Evolutionary conservation across 768 basidiomycete genomes (phyloP).

Genomic region (Mycena kentingensis): DNA sequence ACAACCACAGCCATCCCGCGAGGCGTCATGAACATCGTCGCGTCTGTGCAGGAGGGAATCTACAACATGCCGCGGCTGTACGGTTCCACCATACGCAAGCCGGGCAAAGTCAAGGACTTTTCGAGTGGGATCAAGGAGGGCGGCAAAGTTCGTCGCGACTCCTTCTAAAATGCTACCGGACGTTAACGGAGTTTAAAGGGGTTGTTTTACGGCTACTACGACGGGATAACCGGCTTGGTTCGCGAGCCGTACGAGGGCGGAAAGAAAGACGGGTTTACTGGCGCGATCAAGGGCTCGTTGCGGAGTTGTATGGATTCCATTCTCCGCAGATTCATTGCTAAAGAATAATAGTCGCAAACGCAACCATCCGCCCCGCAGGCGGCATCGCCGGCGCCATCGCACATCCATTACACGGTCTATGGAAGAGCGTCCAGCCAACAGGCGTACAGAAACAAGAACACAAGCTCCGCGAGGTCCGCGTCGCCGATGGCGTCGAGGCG

Average conservation of each 20-base stretch:
- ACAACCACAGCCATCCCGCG: slow-evolving; percentile 50
- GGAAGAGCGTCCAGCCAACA: slow-evolving; percentile 37
- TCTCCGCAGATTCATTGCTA: neutral
- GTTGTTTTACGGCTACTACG: slow-evolving; percentile 38
- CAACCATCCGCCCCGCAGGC: slow-evolving; percentile 34
- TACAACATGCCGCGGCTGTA: slow-evolving; percentile 43
- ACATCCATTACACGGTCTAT: slow-evolving; percentile 39
- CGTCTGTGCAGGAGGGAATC: slow-evolving; percentile 47
- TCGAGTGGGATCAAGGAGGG: slow-evolving; percentile 48
- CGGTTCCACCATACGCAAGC: slow-evolving; percentile 43
- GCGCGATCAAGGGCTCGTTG: slow-evolving; percentile 38
- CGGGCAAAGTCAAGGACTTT: slow-evolving; percentile 46
- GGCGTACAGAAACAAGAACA: slow-evolving; percentile 34
- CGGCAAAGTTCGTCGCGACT: slow-evolving; percentile 39
- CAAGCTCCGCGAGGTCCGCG: slow-evolving; percentile 38
- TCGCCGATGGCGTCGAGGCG: slow-evolving; percentile 42
- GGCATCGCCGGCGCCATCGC: slow-evolving; percentile 39
- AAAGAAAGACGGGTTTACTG: slow-evolving; percentile 37
- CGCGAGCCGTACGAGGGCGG: slow-evolving; percentile 36
- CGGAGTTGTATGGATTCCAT: slow-evolving; percentile 34
- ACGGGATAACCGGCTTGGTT: slow-evolving; percentile 39
- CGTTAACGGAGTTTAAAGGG: slow-evolving; percentile 24
- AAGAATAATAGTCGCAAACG: slow-evolving; percentile 31
- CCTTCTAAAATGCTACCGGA: too few relatives aligned
- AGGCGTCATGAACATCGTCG: slow-evolving; percentile 45